phyloP scores from a whole-genome alignment of 192 early-diverging fungal genomes.

The Chytriomyces sp. region DNA sequence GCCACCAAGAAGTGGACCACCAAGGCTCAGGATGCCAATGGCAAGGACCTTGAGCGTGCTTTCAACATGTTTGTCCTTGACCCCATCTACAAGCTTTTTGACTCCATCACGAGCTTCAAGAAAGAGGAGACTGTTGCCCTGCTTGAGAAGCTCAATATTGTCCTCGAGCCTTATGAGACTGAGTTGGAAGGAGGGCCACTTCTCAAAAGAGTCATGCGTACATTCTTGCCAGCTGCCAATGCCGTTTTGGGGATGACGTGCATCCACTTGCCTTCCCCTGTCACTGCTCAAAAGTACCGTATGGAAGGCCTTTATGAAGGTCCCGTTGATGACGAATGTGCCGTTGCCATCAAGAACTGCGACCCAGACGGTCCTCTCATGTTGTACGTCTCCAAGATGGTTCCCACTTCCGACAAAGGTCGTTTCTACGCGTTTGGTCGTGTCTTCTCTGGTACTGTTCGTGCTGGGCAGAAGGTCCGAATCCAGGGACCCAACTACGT shows the following conservation, averaged over 20 bases:
- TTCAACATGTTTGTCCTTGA: conserved; percentile 98
- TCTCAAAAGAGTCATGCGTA: conserved; percentile 95
- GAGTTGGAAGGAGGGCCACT: conserved; percentile 90
- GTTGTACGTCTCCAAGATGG: conserved; percentile 99
- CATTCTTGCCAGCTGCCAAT: conserved; percentile 97
- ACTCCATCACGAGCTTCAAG: conserved; percentile 94
- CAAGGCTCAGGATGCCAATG: conserved; percentile 73
- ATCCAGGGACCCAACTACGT: conserved; percentile 96
- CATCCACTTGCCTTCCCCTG: conserved; percentile 98
- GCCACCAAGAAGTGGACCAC: conserved; percentile 96
- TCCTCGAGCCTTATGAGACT: conserved; percentile 83
- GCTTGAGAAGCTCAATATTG: conserved; percentile 85
- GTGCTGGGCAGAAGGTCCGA: conserved; percentile 97
- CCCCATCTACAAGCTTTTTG: conserved; percentile 97
- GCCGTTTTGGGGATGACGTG: conserved; percentile 98
- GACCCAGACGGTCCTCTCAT: conserved; percentile 95
- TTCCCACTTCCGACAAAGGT: conserved; percentile 97
- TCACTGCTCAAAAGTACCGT: no score
- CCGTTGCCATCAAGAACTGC: conserved; percentile 82
- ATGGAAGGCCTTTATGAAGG: conserved; percentile 94
- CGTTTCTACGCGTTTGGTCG: conserved; percentile 99
- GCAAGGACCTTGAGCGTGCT: conserved; percentile 88
- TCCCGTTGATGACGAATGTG: conserved; percentile 92
- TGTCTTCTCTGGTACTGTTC: no score
- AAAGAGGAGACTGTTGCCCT: conserved; percentile 83